Conservation (phyloP, 2,329 filamentous ascomycete species). For the Paraphaeosphaeria minitans region DNA sequence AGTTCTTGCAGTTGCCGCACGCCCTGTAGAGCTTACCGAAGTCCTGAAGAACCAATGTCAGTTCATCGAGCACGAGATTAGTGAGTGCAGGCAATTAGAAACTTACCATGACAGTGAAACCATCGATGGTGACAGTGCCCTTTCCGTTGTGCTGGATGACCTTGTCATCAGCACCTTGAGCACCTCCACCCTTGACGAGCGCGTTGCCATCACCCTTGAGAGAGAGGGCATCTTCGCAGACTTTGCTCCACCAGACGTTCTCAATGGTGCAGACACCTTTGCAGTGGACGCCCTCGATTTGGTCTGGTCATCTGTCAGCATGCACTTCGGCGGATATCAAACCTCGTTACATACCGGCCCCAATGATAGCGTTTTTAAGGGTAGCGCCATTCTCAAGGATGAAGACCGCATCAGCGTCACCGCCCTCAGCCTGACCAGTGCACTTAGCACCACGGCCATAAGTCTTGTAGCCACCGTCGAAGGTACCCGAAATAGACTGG, state of each 20-base stretch:
- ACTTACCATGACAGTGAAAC: conserved; percentile 27
- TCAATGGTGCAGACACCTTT: conserved; percentile 55
- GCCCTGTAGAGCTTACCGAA: conserved; percentile 54
- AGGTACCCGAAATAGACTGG: conserved; percentile 31
- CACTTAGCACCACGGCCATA: conserved; percentile 46
- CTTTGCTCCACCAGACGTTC: conserved; percentile 50
- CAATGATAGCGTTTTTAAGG: conserved; percentile 62
- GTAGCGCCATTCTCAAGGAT: conserved; percentile 57
- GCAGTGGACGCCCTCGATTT: conserved; percentile 60
- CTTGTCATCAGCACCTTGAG: conserved; percentile 48
- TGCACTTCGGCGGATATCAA: background rate
- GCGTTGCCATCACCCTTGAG: conserved; percentile 46
- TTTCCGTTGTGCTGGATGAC: conserved; percentile 49
- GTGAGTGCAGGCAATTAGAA: background rate
- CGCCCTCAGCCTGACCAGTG: conserved; percentile 52
- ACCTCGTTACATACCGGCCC: conserved; percentile 27
- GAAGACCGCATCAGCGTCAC: conserved; percentile 58
- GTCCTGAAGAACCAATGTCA: conserved; percentile 31
- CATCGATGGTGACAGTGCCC: conserved; percentile 47
- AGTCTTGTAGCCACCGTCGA: conserved; percentile 43
- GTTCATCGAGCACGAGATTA: background rate
- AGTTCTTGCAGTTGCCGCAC: conserved; percentile 58
- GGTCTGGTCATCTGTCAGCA: conserved; percentile 30
- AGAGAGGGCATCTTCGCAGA: conserved; percentile 47
- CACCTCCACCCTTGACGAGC: conserved; percentile 49